Percentiles rank a stretch among this genome's conserved stretches.
phyloP scores from a whole-genome alignment of 2,329 filamentous ascomycete species.

The Colletotrichum tanaceti region DNA sequence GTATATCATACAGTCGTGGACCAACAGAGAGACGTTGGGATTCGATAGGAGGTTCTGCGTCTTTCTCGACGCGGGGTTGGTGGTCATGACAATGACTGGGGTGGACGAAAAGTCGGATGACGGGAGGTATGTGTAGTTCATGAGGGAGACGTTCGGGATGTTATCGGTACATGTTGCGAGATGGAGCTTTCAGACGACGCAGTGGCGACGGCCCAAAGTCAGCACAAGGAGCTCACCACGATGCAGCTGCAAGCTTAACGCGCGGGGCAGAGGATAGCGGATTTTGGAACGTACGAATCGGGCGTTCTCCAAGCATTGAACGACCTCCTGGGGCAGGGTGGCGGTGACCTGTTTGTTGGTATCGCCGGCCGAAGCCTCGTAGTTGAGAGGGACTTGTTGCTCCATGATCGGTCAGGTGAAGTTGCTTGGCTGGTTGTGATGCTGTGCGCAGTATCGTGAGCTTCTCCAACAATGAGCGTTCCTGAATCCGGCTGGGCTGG shows the following conservation, averaged over 20 bases:
- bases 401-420: conserved; percentile 56
- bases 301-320: conserved; percentile 92
- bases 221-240: conserved; percentile 25
- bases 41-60: conserved; percentile 85
- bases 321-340: conserved; percentile 83
- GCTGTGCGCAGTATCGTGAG: conserved; percentile 18
- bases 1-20: conserved; percentile 79
- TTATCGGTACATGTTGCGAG: conserved; percentile 89
- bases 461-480: conserved; percentile 17
- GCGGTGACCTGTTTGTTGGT: conserved; percentile 77
- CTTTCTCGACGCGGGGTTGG: conserved; percentile 81
- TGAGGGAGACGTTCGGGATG: conserved; percentile 90
- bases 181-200: conserved; percentile 74
- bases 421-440: conserved; percentile 44
- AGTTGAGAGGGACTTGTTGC: conserved; percentile 77
- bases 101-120: conserved; percentile 73
- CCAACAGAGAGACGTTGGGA: conserved; percentile 89
- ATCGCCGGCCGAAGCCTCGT: conserved; percentile 79
- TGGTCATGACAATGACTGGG: conserved; percentile 97
- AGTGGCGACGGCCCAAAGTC: neutral
- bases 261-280: neutral
- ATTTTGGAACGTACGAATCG: conserved; percentile 77
- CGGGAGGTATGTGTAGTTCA: conserved; percentile 99
- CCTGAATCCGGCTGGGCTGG: conserved; percentile 24
- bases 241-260: neutral